Percentiles rank a stretch among this genome's conserved stretches.
Conservation (phyloP, 1,284 basidiomycete genomes). For the Nidula niveotomentosa region DNA sequence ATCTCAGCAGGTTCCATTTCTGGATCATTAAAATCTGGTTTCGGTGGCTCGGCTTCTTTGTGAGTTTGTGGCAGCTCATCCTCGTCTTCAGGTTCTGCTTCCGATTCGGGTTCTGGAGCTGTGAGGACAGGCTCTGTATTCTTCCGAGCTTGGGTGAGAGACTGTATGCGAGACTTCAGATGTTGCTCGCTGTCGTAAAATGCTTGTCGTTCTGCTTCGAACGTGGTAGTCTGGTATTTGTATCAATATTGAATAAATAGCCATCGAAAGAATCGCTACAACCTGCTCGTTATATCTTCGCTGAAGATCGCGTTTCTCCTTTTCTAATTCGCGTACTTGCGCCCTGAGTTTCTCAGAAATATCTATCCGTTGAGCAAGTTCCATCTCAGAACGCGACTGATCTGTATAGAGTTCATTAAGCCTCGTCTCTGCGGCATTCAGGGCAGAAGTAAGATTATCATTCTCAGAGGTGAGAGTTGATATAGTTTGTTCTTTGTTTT, state of each 20-base stretch:
- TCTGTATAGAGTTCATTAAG: conserved; percentile 77
- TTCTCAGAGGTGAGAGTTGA: conserved; percentile 61
- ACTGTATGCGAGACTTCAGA: conserved; percentile 83
- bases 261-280: conserved; percentile 10
- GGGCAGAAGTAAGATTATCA: conserved; percentile 55
- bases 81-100: conserved; percentile 36
- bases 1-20: conserved; percentile 80
- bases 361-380: conserved; percentile 75
- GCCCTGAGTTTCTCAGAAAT: conserved; percentile 73
- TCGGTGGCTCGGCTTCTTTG: conserved; percentile 15
- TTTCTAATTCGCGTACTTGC: conserved; percentile 80
- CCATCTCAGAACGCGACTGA: conserved; percentile 74
- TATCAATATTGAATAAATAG: conserved; percentile 11
- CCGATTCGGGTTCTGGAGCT: conserved; percentile 17
- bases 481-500: conserved; percentile 75
- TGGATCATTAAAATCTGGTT: conserved; percentile 55
- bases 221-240: conserved; percentile 61
- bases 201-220: conserved; percentile 82
- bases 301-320: conserved; percentile 76
- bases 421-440: conserved; percentile 65
- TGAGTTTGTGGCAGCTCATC: conserved; percentile 23
- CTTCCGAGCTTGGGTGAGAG: conserved; percentile 66
- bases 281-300: conserved; percentile 85
- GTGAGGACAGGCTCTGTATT: conserved; percentile 36
- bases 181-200: conserved; percentile 88